phyloP scores from a whole-genome alignment of 371 early-diverging fungal genomes.

The Mortierella sp. region DNA sequence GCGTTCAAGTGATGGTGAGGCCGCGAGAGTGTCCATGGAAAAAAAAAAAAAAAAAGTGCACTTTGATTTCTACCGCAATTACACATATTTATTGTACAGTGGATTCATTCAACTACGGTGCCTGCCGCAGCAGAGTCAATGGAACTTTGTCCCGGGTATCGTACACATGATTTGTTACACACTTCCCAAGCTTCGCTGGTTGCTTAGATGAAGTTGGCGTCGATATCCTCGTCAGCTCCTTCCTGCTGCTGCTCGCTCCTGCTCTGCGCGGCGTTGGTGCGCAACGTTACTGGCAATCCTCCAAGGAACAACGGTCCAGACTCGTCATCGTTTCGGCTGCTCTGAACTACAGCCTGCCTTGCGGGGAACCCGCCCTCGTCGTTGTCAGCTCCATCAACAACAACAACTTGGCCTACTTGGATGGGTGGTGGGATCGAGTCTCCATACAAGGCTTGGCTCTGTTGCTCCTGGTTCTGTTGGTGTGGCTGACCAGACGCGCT shows the following conservation, averaged over 20 bases:
- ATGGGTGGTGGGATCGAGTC: too few species aligned
- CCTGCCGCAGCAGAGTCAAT: too few species aligned
- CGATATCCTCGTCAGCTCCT: constrained; percentile 9
- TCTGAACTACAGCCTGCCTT: constrained; percentile 52
- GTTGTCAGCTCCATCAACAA: constrained; percentile 22
- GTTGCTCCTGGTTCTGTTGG: constrained; percentile 2
- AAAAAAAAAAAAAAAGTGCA: too few species aligned
- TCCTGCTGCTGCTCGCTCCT: neutral
- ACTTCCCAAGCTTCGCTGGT: too few species aligned
- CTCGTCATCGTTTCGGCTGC: constrained; percentile 41
- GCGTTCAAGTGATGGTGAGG: constrained; percentile 3
- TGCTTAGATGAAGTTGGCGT: neutral
- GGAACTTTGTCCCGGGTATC: too few species aligned
- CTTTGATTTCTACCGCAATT: too few species aligned
- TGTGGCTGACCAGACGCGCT: neutral
- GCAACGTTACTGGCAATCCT: constrained; percentile 33
- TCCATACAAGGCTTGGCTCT: too few species aligned
- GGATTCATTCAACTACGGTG: too few species aligned
- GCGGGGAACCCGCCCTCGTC: constrained; percentile 28
- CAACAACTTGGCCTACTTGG: constrained; percentile 17
- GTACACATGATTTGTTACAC: too few species aligned
- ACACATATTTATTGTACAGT: too few species aligned
- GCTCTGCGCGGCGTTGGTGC: neutral
- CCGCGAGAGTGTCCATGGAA: too few species aligned
- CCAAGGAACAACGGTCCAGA: constrained; percentile 52